phyloP scores from a whole-genome alignment of 305 asterid genomes.

The Fraxinus latifolia region DNA sequence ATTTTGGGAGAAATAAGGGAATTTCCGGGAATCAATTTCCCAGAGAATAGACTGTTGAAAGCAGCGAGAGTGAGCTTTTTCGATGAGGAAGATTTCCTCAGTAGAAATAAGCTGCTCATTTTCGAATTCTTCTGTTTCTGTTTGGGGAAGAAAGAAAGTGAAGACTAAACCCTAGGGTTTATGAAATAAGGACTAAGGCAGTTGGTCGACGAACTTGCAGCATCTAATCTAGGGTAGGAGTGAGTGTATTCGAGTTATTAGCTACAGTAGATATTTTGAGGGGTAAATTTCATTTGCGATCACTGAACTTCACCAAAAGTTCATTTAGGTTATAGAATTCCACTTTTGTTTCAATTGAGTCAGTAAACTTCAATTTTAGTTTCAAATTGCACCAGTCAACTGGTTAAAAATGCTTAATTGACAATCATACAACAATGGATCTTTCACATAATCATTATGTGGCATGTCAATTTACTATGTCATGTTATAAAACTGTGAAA shows the following conservation, averaged over 20 bases:
- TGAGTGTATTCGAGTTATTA: not conserved
- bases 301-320: not conserved
- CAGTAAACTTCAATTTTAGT: not conserved
- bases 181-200: not conserved
- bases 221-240: not conserved
- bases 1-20: conserved; percentile 14
- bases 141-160: not conserved
- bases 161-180: not conserved
- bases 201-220: not conserved
- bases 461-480: not conserved
- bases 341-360: not conserved
- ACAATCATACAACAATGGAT: not conserved
- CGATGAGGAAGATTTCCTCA: conserved; percentile 44
- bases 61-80: conserved; percentile 48
- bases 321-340: not conserved
- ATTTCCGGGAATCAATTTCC: conserved; percentile 23
- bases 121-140: not conserved
- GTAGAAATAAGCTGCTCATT: conserved; percentile 51
- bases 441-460: not conserved
- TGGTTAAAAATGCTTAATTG: not conserved
- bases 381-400: not conserved
- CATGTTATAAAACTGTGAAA: not conserved
- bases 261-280: not conserved
- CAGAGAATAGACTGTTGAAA: conserved; percentile 37
- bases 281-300: not conserved